phyloP scores from a whole-genome alignment of 257 asterid species.

The Orobanche coerulescens region DNA sequence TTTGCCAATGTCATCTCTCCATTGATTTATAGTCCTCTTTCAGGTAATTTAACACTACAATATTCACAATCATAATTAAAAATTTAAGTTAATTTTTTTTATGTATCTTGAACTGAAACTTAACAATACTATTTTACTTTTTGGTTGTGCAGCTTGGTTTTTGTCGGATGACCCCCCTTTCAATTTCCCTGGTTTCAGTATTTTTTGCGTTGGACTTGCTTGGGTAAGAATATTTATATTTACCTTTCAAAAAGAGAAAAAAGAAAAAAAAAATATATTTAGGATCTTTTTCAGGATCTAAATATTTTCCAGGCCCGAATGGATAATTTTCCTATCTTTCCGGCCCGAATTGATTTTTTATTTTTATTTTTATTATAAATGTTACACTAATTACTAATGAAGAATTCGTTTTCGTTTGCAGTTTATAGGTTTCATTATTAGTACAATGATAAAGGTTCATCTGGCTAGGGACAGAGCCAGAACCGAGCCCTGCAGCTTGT shows the following conservation, averaged over 20 bases:
- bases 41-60: conserved; percentile 33
- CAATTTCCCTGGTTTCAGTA: conserved; percentile 79
- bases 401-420: not conserved
- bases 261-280: no score
- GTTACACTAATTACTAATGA: no score
- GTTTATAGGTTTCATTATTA: not conserved
- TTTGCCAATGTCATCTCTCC: conserved; percentile 65
- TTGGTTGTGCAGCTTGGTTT: conserved; percentile 50
- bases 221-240: conserved; percentile 43
- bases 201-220: conserved; percentile 65
- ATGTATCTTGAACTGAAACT: conserved; percentile 2
- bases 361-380: no score
- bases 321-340: no score
- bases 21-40: conserved; percentile 65
- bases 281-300: no score
- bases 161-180: conserved; percentile 69
- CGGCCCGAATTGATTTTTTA: no score
- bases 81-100: not conserved
- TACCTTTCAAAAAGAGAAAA: not conserved
- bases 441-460: not conserved
- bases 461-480: not conserved
- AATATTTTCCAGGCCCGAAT: no score
- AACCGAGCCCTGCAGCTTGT: not conserved
- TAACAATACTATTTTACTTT: not conserved
- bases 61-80: not conserved